Percentiles rank a stretch among this genome's conserved stretches.
Evolutionary conservation across 345 rosid genomes (phyloP).

Genomic region (Murraya paniculata): DNA sequence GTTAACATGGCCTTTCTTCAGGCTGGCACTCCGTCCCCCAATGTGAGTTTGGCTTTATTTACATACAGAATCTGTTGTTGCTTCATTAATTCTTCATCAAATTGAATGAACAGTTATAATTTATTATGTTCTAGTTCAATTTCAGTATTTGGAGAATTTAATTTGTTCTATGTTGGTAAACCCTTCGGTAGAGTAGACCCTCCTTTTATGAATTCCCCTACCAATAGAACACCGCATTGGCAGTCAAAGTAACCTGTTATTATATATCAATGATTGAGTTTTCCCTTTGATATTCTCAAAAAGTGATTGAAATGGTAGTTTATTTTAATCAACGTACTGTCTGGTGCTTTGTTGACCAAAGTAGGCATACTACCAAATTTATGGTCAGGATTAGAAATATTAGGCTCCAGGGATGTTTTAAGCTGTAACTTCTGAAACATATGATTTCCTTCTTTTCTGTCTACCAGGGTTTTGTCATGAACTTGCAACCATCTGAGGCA

Average conservation of each 20-base stretch:
- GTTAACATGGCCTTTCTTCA: conserved; percentile 78
- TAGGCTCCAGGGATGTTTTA: too few species aligned
- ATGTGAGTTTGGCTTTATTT: conserved; percentile 41
- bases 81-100: too few species aligned
- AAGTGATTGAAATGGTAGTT: too few species aligned
- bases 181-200: neutral
- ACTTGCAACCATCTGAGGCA: conserved; percentile 95
- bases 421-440: neutral
- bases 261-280: neutral
- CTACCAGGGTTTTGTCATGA: conserved; percentile 89
- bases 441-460: conserved; percentile 14
- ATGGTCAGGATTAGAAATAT: too few species aligned
- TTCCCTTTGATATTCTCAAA: too few species aligned
- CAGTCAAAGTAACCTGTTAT: neutral
- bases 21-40: conserved; percentile 96
- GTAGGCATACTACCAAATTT: too few species aligned
- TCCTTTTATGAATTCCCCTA: neutral
- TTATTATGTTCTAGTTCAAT: neutral
- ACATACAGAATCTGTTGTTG: too few species aligned
- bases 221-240: neutral
- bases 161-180: neutral
- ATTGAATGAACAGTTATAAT: neutral
- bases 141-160: neutral
- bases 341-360: too few species aligned
- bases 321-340: too few species aligned